These are phyloP conservation scores for Quercus robur DNA, from an alignment of 306 rosid genomes.

Conservation along the genomic window DNA sequence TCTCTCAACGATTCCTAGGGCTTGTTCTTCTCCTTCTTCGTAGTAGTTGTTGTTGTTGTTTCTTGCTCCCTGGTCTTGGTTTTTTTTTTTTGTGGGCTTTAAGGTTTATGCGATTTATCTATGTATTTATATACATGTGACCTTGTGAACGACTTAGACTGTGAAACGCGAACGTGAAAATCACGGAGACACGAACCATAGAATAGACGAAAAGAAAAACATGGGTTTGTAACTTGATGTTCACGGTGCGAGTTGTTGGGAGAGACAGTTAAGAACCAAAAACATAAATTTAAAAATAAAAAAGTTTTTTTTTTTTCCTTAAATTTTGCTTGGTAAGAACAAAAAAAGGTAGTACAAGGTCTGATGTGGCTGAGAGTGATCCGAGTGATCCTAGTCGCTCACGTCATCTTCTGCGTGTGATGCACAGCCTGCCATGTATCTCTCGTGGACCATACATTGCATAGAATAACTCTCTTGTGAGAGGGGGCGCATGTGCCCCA, in stretches of 20 bases:
- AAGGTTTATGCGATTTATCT: neutral
- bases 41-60: neutral
- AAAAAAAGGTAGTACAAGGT: too few species aligned
- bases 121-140: neutral
- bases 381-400: too few species aligned
- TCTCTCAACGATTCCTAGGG: conserved; percentile 23
- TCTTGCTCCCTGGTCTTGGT: neutral
- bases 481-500: fast-evolving
- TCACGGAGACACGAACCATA: neutral
- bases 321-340: too few species aligned
- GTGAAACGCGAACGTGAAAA: neutral
- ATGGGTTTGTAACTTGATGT: neutral
- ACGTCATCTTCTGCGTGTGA: too few species aligned
- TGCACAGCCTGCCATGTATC: too few species aligned
- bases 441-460: too few species aligned
- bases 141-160: neutral
- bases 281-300: too few species aligned
- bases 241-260: neutral
- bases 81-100: neutral
- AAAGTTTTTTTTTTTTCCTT: too few species aligned
- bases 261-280: neutral
- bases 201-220: neutral
- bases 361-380: too few species aligned
- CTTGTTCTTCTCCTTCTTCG: neutral
- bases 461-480: too few species aligned